These are phyloP conservation scores for Sambucus nigra DNA, from an alignment of 129 eudicot genomes.

Conservation along the genomic window DNA sequence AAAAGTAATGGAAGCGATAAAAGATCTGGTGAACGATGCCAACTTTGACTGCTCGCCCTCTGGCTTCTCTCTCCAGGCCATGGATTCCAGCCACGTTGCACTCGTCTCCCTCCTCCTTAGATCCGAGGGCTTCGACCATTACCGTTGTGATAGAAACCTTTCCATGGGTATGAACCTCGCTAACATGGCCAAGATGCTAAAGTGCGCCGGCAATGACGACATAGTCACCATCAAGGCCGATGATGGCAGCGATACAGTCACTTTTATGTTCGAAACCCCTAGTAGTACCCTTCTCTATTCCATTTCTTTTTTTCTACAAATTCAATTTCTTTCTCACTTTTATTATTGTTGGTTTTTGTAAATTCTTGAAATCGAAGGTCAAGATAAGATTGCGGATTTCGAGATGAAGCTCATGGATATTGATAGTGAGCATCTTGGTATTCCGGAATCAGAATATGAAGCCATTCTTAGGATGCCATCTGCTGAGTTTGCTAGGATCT, in stretches of 20 bases:
- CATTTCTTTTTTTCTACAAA: neutral
- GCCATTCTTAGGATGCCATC: conserved; percentile 72
- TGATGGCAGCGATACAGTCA: conserved; percentile 79
- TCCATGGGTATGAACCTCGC: conserved; percentile 86
- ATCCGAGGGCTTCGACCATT: conserved; percentile 90
- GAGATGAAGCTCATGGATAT: conserved; percentile 91
- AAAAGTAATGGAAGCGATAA: conserved; percentile 74
- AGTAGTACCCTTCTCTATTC: conserved; percentile 28
- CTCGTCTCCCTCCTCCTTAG: conserved; percentile 73
- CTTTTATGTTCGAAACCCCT: conserved; percentile 91
- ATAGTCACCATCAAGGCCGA: conserved; percentile 80
- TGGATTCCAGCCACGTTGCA: conserved; percentile 97
- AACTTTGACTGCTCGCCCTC: conserved; percentile 83
- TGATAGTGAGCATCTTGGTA: conserved; percentile 71
- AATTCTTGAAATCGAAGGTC: conserved; percentile 36
- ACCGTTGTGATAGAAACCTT: conserved; percentile 75
- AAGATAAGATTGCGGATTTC: conserved; percentile 67
- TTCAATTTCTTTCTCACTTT: conserved; percentile 2
- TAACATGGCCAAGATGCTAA: conserved; percentile 78
- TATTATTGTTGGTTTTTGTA: conserved; percentile 10
- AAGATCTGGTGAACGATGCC: conserved; percentile 82
- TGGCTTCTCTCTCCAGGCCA: conserved; percentile 88
- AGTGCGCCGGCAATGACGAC: conserved; percentile 81
- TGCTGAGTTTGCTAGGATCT: conserved; percentile 54
- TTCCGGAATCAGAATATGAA: conserved; percentile 62